Evolutionary conservation across 2,329 filamentous ascomycete species (phyloP).

Genomic region (Echinosphaeria canescens): DNA sequence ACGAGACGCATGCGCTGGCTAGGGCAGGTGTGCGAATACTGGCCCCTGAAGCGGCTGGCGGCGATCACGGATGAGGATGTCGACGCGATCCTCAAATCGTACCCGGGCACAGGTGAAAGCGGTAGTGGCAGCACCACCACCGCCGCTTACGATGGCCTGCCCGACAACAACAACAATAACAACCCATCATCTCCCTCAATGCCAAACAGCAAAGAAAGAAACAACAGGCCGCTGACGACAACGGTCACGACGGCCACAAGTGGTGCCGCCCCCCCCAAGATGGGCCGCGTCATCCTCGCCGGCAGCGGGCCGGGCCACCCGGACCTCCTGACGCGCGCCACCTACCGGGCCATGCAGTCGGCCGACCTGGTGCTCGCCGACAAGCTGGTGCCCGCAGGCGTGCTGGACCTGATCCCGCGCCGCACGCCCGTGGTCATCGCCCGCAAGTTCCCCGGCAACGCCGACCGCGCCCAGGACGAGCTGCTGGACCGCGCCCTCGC

Average conservation of each 20-base stretch:
- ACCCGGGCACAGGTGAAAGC: constrained; percentile 17
- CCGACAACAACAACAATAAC: no score
- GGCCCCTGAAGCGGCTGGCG: constrained; percentile 71
- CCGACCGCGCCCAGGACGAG: constrained; percentile 81
- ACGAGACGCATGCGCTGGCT: constrained; percentile 81
- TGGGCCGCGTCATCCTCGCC: constrained; percentile 64
- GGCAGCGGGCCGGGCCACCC: constrained; percentile 88
- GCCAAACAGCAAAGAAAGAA: no score
- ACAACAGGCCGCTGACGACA: no score
- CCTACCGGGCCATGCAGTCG: constrained; percentile 50
- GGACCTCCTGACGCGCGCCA: constrained; percentile 69
- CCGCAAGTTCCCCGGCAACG: constrained; percentile 94
- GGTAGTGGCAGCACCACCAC: constrained; percentile 8
- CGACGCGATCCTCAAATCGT: constrained; percentile 52
- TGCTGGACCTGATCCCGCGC: constrained; percentile 77
- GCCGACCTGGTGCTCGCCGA: constrained; percentile 70
- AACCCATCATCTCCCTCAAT: no score
- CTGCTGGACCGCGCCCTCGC: constrained; percentile 59
- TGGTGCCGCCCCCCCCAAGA: constrained; percentile 3
- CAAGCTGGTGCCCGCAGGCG: constrained; percentile 66
- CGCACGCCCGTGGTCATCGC: constrained; percentile 81
- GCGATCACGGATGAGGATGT: constrained; percentile 64
- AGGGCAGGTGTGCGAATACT: constrained; percentile 94
- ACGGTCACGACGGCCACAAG: no score
- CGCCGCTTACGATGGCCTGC: constrained; percentile 3